Percentiles rank a stretch among this genome's conserved stretches.
These are phyloP conservation scores for Gliomastix tumulicola DNA, from an alignment of 2,329 filamentous ascomycete species.

Conservation along the genomic window DNA sequence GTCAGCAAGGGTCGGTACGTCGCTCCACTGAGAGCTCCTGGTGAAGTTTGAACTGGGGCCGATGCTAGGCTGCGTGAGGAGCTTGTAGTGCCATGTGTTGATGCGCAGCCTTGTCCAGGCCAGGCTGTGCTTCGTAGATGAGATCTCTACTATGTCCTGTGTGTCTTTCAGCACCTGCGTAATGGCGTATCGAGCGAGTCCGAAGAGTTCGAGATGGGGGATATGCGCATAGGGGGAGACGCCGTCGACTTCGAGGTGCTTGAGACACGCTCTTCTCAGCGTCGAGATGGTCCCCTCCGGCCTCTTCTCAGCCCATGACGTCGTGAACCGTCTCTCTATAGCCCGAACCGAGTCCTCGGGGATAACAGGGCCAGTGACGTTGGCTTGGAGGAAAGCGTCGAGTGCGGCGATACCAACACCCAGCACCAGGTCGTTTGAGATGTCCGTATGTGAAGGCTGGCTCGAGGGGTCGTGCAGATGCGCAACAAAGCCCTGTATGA, in stretches of 20 bases:
- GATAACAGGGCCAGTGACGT: slow-evolving; percentile 82
- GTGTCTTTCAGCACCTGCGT: slow-evolving; percentile 13
- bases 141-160: slow-evolving; percentile 14
- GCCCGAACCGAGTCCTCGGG: slow-evolving; percentile 19
- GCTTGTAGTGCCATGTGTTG: slow-evolving; percentile 62
- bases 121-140: slow-evolving; percentile 32
- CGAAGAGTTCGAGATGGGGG: slow-evolving; percentile 77
- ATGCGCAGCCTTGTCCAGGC: slow-evolving; percentile 64
- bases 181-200: slow-evolving; percentile 55
- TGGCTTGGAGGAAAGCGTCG: slow-evolving; percentile 76
- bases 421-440: too few relatives aligned
- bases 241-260: slow-evolving; percentile 70
- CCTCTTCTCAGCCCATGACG: background rate
- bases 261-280: slow-evolving; percentile 54
- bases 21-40: slow-evolving; percentile 51
- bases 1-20: slow-evolving; percentile 49
- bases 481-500: background rate
- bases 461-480: too few relatives aligned
- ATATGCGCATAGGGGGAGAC: slow-evolving; percentile 80
- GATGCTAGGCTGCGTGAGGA: slow-evolving; percentile 49
- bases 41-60: slow-evolving; percentile 47
- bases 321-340: slow-evolving; percentile 21
- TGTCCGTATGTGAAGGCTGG: background rate
- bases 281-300: slow-evolving; percentile 5
- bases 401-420: slow-evolving; percentile 35